phyloP scores from a whole-genome alignment of 2,329 filamentous ascomycete species.

The Aspergillus fischeri region DNA sequence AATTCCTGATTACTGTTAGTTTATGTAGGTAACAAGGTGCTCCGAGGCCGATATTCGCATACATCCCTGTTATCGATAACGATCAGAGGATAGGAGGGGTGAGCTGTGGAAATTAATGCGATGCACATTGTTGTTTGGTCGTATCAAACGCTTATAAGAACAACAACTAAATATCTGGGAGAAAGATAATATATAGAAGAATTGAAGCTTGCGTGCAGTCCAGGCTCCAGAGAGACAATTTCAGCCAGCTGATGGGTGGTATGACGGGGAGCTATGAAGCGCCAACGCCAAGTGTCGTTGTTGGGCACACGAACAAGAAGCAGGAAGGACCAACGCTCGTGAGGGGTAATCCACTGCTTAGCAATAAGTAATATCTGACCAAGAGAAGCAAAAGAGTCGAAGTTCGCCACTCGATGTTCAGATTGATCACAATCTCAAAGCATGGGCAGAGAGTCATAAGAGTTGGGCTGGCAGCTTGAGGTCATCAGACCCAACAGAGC shows the following conservation, averaged over 20 bases:
- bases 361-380: too few relatives aligned
- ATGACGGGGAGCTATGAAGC: not conserved
- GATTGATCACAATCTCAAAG: not conserved
- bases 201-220: not conserved
- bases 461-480: not conserved
- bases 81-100: slow-evolving; percentile 71
- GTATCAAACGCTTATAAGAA: slow-evolving; percentile 38
- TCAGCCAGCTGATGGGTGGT: not conserved
- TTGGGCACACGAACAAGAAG: not conserved
- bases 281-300: not conserved
- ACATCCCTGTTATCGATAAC: slow-evolving; percentile 74
- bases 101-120: slow-evolving; percentile 68
- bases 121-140: slow-evolving; percentile 60
- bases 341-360: not conserved
- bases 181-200: not conserved
- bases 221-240: not conserved
- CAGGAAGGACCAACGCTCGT: not conserved
- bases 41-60: slow-evolving; percentile 10
- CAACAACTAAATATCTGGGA: not conserved
- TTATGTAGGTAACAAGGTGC: not conserved
- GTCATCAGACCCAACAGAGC: not conserved
- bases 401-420: not conserved
- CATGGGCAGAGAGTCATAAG: not conserved
- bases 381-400: not conserved
- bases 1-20: slow-evolving; percentile 50